phyloP scores from a whole-genome alignment of 805 yeast species.

The Priceomyces medius region DNA sequence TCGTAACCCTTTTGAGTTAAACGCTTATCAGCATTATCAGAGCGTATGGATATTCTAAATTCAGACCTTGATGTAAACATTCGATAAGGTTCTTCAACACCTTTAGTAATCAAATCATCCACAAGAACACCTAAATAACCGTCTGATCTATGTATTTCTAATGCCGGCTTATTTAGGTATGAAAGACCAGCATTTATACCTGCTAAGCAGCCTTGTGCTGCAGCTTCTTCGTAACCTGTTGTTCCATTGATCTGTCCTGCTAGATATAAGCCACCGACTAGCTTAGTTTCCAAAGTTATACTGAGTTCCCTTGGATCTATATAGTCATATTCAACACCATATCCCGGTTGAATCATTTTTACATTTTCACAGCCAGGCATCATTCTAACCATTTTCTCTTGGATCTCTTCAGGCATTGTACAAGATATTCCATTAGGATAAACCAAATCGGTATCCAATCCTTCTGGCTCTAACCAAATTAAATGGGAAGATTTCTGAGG shows the following conservation, averaged over 20 bases:
- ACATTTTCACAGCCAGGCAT: slow-evolving; percentile 90
- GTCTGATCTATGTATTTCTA: slow-evolving; percentile 69
- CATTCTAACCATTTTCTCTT: slow-evolving; percentile 65
- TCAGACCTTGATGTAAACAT: slow-evolving; percentile 98
- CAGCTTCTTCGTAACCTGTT: slow-evolving; percentile 98
- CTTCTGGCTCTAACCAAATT: slow-evolving; percentile 97
- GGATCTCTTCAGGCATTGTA: slow-evolving; percentile 95
- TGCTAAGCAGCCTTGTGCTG: slow-evolving; percentile 93
- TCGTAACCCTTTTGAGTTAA: slow-evolving; percentile 67
- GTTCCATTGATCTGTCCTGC: slow-evolving; percentile 99
- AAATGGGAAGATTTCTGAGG: slow-evolving; percentile 73
- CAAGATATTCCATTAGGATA: slow-evolving; percentile 97
- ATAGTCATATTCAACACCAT: slow-evolving; percentile 98
- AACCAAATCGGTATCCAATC: slow-evolving; percentile 78
- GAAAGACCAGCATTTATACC: slow-evolving; percentile 91
- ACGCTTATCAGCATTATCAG: slow-evolving; percentile 91
- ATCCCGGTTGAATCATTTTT: slow-evolving; percentile 89
- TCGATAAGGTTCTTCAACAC: slow-evolving; percentile 94
- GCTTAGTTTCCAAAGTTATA: slow-evolving; percentile 77
- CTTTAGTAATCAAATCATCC: slow-evolving; percentile 92
- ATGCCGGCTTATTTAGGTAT: slow-evolving; percentile 34
- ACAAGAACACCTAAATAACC: slow-evolving; percentile 91
- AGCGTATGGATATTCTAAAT: slow-evolving; percentile 82
- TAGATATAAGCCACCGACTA: slow-evolving; percentile 70
- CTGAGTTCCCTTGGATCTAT: slow-evolving; percentile 88